A percentile compares a stretch with the other conserved stretches of the same genome.
phyloP scores from a whole-genome alignment of 1,139 yeast genomes.

The Zygosaccharomyces sapae region DNA sequence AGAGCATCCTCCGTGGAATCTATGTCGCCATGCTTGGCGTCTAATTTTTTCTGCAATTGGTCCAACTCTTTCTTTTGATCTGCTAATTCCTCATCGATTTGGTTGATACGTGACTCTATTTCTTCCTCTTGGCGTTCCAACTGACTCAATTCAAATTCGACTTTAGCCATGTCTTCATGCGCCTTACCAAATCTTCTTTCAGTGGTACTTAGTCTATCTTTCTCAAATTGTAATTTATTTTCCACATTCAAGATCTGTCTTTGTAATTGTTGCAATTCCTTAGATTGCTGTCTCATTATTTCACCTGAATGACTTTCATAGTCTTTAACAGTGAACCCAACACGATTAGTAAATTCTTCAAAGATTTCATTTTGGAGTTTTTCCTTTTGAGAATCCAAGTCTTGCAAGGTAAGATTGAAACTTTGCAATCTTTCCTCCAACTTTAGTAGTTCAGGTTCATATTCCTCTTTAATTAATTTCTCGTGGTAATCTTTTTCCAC shows the following conservation, averaged over 20 bases:
- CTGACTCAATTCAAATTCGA: conserved; percentile 30
- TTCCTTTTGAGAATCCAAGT: conserved; percentile 37
- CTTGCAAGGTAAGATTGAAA: conserved; percentile 24
- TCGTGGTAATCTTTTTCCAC: conserved; percentile 54
- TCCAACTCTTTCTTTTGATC: conserved; percentile 27
- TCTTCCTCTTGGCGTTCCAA: conserved; percentile 26
- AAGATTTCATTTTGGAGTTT: conserved; percentile 46
- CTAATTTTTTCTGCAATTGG: conserved; percentile 24
- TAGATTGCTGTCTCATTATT: conserved; percentile 54
- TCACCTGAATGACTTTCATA: conserved; percentile 69
- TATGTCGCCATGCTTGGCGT: conserved; percentile 28
- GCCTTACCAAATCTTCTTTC: conserved; percentile 40
- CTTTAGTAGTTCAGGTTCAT: conserved; percentile 35
- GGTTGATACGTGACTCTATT: conserved; percentile 14
- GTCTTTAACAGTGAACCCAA: conserved; percentile 58
- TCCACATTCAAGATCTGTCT: conserved; percentile 59
- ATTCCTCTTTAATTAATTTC: conserved; percentile 35
- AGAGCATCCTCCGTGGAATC: conserved; percentile 31
- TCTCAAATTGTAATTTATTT: conserved; percentile 62
- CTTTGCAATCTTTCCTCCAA: conserved; percentile 23
- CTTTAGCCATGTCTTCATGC: conserved; percentile 24
- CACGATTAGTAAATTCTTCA: conserved; percentile 48
- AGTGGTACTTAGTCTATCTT: conserved; percentile 51
- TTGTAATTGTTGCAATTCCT: conserved; percentile 58
- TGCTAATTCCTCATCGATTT: conserved; percentile 25